A percentile compares a stretch with the other conserved stretches of the same genome.
These are phyloP conservation scores for Colletotrichum zoysiae DNA, from an alignment of 2,329 filamentous ascomycete species.

Conservation along the genomic window DNA sequence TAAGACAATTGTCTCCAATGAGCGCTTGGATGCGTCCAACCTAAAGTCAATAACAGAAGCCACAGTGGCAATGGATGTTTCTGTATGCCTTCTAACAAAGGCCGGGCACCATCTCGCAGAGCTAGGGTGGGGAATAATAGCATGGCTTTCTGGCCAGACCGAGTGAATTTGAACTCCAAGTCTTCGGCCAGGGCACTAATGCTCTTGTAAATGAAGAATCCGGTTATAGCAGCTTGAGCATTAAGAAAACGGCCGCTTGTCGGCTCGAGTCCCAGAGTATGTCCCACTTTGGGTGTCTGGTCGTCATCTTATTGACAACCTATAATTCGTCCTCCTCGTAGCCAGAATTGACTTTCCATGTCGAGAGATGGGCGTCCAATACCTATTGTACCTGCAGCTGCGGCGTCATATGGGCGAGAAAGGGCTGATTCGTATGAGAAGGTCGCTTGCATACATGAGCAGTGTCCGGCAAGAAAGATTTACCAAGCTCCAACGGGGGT, in stretches of 20 bases:
- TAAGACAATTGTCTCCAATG: constrained; percentile 71
- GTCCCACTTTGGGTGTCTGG: constrained; percentile 85
- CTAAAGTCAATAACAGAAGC: constrained; percentile 73
- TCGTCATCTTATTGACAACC: constrained; percentile 87
- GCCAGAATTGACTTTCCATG: constrained; percentile 89
- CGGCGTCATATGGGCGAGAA: background rate
- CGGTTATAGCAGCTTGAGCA: constrained; percentile 51
- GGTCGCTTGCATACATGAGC: constrained; percentile 73
- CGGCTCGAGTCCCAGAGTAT: background rate
- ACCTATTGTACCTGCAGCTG: constrained; percentile 67
- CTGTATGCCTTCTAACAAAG: constrained; percentile 75
- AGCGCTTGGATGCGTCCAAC: constrained; percentile 68
- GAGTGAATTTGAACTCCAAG: constrained; percentile 74
- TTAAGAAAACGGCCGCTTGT: background rate
- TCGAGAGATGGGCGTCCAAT: constrained; percentile 94
- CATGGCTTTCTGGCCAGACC: constrained; percentile 76
- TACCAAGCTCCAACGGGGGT: constrained; percentile 69
- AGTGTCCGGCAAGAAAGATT: constrained; percentile 82
- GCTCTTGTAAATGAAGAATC: constrained; percentile 91
- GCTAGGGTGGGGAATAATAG: constrained; percentile 79
- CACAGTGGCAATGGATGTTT: constrained; percentile 61
- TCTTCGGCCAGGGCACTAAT: constrained; percentile 80
- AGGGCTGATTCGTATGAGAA: constrained; percentile 8
- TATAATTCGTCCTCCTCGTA: constrained; percentile 94
- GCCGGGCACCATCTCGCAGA: constrained; percentile 79